These are phyloP conservation scores for Ceratobasidium sp. DNA, from an alignment of 1,284 basidiomycete species.

Conservation along the genomic window DNA sequence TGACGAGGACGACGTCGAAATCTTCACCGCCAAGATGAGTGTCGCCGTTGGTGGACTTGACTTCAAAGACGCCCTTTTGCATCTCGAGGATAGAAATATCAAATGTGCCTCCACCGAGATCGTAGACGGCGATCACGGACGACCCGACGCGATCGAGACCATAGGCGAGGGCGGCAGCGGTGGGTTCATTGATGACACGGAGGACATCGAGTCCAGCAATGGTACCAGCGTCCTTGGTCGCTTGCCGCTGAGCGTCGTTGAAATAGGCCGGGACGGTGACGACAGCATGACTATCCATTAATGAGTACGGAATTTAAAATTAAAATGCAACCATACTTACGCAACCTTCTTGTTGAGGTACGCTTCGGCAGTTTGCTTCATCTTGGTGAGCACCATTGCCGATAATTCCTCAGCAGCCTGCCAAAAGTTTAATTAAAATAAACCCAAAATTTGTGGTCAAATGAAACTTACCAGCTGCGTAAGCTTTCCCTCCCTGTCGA, in stretches of 20 bases:
- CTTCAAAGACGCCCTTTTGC: constrained; percentile 99
- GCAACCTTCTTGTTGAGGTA: constrained; percentile 94
- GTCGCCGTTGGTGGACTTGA: constrained; percentile 99
- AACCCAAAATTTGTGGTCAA: constrained; percentile 14
- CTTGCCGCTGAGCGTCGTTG: constrained; percentile 98
- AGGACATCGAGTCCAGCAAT: constrained; percentile 98
- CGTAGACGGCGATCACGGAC: constrained; percentile 94
- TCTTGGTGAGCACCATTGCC: constrained; percentile 89
- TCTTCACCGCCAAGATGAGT: constrained; percentile 99
- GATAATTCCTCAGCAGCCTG: constrained; percentile 85
- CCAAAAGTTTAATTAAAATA: constrained; percentile 37
- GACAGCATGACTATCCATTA: constrained; percentile 72
- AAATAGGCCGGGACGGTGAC: too few relatives aligned
- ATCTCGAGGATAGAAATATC: constrained; percentile 99
- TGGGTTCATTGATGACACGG: constrained; percentile 99
- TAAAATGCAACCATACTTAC: constrained; percentile 63
- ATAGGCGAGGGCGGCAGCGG: constrained; percentile 96
- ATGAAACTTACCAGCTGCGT: constrained; percentile 69
- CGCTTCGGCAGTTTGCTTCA: constrained; percentile 94
- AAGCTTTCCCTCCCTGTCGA: constrained; percentile 79
- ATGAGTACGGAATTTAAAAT: constrained; percentile 18
- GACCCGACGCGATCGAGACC: constrained; percentile 88
- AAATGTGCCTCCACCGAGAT: constrained; percentile 94
- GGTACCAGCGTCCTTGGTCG: constrained; percentile 96
- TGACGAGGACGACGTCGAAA: constrained; percentile 92